These are phyloP conservation scores for Fistulinella prunicolor DNA, from an alignment of 768 basidiomycete species.

Conservation along the genomic window DNA sequence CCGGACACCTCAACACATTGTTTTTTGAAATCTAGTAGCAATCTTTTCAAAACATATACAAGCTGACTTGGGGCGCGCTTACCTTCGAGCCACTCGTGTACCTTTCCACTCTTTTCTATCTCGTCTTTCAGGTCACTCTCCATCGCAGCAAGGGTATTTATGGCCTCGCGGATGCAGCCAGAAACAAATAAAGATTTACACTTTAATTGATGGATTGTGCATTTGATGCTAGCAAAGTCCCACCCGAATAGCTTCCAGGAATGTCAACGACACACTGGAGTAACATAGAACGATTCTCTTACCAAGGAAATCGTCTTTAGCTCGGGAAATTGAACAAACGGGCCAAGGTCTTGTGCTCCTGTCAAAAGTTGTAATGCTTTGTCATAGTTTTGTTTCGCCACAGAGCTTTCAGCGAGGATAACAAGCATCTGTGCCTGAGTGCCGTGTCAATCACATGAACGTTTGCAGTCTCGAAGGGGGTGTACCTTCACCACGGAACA, in stretches of 20 bases:
- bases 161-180: background rate
- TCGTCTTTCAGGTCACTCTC: background rate
- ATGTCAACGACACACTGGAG: background rate
- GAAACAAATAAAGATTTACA: background rate
- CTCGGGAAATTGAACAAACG: constrained; percentile 1
- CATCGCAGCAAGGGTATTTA: background rate
- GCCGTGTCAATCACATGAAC: background rate
- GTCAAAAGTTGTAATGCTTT: constrained; percentile 1
- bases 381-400: background rate
- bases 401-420: background rate
- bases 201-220: background rate
- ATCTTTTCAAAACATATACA: background rate
- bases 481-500: background rate
- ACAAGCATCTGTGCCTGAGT: constrained; percentile 5
- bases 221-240: constrained; percentile 3
- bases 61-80: background rate
- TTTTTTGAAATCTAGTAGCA: background rate
- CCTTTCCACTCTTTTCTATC: background rate
- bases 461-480: background rate
- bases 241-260: constrained; percentile 13
- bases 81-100: constrained; percentile 1
- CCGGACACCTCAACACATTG: background rate
- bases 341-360: background rate
- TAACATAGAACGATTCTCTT: background rate
- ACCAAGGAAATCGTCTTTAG: constrained; percentile 2